Evolutionary conservation across 805 yeast species (phyloP).

Genomic region (Tetrapisispora phaffii): DNA sequence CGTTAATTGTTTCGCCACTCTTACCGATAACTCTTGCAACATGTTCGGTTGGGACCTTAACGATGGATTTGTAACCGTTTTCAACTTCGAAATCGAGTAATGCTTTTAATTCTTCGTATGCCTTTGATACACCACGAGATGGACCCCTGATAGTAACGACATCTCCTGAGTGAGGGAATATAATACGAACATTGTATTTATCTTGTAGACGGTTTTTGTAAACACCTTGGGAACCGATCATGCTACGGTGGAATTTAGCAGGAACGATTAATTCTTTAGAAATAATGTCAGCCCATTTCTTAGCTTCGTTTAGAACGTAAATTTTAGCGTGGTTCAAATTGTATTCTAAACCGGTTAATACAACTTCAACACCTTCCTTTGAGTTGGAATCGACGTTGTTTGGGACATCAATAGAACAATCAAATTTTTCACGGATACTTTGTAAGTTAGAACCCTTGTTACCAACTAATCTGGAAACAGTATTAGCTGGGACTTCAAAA

Average conservation of each 20-base stretch:
- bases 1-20: constrained; percentile 72
- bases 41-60: constrained; percentile 62
- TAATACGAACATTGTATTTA: constrained; percentile 71
- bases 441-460: constrained; percentile 72
- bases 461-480: constrained; percentile 78
- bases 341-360: constrained; percentile 65
- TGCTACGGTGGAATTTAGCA: constrained; percentile 62
- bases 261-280: constrained; percentile 60
- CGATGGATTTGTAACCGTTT: constrained; percentile 58
- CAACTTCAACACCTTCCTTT: constrained; percentile 37
- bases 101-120: constrained; percentile 75
- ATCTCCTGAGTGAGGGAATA: constrained; percentile 62
- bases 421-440: constrained; percentile 59
- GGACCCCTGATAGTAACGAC: constrained; percentile 72
- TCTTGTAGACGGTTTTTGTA: constrained; percentile 79
- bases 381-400: constrained; percentile 35
- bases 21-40: constrained; percentile 84
- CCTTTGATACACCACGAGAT: constrained; percentile 76
- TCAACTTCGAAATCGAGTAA: constrained; percentile 79
- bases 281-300: constrained; percentile 75
- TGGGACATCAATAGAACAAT: constrained; percentile 66
- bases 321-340: constrained; percentile 65
- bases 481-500: constrained; percentile 53
- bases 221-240: constrained; percentile 77
- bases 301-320: constrained; percentile 47